Evolutionary conservation across 2,329 filamentous ascomycete species (phyloP).

Genomic region (Monilinia polystroma): DNA sequence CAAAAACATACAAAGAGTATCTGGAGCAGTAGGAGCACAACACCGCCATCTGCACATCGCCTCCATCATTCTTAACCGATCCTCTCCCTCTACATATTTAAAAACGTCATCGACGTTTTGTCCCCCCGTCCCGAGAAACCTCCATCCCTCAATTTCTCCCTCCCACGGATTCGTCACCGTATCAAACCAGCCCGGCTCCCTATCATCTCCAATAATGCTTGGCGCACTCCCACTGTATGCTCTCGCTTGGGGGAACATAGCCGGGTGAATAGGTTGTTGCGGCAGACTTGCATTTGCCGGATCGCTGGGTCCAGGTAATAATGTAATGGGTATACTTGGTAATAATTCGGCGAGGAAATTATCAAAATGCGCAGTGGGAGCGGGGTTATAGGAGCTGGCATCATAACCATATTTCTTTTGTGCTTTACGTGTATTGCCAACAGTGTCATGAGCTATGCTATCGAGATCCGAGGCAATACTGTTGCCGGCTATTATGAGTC

Average conservation of each 20-base stretch:
- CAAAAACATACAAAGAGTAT: constrained; percentile 76
- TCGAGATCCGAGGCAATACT: constrained; percentile 56
- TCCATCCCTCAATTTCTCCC: constrained; percentile 85
- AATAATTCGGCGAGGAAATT: constrained; percentile 77
- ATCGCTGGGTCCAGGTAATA: constrained; percentile 81
- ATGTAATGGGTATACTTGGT: constrained; percentile 81
- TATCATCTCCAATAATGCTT: constrained; percentile 39
- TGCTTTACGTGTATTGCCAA: constrained; percentile 41
- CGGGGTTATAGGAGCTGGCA: constrained; percentile 79
- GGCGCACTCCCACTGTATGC: constrained; percentile 49
- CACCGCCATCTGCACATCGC: constrained; percentile 90
- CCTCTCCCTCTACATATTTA: constrained; percentile 80
- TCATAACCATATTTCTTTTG: constrained; percentile 95
- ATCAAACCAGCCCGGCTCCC: constrained; percentile 74
- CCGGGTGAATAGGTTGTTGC: constrained; percentile 88
- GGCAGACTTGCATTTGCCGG: constrained; percentile 87
- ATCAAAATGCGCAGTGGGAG: constrained; percentile 81
- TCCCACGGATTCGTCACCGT: constrained; percentile 91
- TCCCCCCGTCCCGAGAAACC: constrained; percentile 80
- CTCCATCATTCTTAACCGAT: constrained; percentile 87
- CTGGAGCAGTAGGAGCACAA: constrained; percentile 88
- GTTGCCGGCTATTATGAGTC: constrained; percentile 89
- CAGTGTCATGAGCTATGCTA: constrained; percentile 35
- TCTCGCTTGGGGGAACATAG: constrained; percentile 80
- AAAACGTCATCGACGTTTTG: constrained; percentile 94